A percentile compares a stretch with the other conserved stretches of the same genome.
Conservation (phyloP, 805 yeast genomes). For the Ogataea dorogensis region DNA sequence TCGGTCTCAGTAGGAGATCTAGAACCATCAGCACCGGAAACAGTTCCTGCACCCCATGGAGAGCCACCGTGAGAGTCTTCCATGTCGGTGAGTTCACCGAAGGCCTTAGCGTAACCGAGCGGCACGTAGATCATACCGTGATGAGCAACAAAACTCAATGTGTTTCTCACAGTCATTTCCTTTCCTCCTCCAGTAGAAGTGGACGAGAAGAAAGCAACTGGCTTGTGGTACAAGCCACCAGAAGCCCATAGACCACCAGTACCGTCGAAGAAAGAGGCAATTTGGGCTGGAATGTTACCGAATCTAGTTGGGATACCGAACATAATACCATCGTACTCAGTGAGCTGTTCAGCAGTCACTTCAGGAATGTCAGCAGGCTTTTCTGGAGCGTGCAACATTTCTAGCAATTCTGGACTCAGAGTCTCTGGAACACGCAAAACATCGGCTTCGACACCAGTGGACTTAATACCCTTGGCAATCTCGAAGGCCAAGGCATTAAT, state of each 20-base stretch:
- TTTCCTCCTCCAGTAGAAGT: conserved; percentile 87
- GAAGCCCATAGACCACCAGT: conserved; percentile 79
- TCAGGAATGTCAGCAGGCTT: conserved; percentile 58
- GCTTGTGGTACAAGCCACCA: conserved; percentile 72
- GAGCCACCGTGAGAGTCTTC: conserved; percentile 76
- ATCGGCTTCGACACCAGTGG: conserved; percentile 68
- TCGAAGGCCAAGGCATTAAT: conserved; percentile 64
- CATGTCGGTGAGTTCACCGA: conserved; percentile 52
- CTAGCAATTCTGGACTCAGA: conserved; percentile 55
- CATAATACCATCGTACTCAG: conserved; percentile 71
- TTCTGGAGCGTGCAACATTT: conserved; percentile 59
- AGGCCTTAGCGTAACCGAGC: conserved; percentile 63
- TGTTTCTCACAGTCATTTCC: conserved; percentile 65
- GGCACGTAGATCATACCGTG: conserved; percentile 83
- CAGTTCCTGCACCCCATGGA: conserved; percentile 84
- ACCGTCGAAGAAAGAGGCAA: conserved; percentile 71
- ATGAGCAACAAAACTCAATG: conserved; percentile 65
- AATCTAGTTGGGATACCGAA: conserved; percentile 87
- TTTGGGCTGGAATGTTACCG: conserved; percentile 79
- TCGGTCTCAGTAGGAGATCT: conserved; percentile 65
- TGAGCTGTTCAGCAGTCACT: conserved; percentile 58
- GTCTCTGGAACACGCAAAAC: conserved; percentile 79
- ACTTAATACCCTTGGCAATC: conserved; percentile 63
- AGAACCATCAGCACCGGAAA: conserved; percentile 76
- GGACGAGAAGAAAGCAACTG: conserved; percentile 68